phyloP scores from a whole-genome alignment of 768 basidiomycete species.

The Austroboletus eburneus region DNA sequence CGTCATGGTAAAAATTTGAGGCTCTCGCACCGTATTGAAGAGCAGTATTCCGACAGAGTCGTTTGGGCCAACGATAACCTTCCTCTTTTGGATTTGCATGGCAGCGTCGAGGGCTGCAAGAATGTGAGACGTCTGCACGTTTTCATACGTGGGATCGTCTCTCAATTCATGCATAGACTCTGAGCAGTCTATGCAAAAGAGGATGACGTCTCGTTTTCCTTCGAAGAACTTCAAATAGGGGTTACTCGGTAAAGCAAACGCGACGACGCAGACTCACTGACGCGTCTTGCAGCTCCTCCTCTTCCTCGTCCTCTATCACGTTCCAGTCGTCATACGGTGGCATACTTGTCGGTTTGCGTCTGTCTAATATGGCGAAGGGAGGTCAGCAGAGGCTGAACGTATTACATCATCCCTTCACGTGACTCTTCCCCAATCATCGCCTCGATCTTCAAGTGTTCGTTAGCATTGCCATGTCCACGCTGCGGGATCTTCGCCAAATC shows the following conservation, averaged over 20 bases:
- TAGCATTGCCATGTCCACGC: no score
- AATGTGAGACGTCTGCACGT: slow-evolving; percentile 69
- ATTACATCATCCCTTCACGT: slow-evolving; percentile 23
- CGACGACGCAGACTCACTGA: slow-evolving; percentile 41
- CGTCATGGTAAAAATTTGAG: not conserved
- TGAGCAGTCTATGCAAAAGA: slow-evolving; percentile 97
- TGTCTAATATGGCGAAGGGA: no score
- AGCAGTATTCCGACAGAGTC: slow-evolving; percentile 88
- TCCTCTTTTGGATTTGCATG: slow-evolving; percentile 83
- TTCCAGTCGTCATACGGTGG: slow-evolving; percentile 80
- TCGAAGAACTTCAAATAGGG: slow-evolving; percentile 53
- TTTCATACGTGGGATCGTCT: slow-evolving; percentile 62
- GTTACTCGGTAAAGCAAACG: slow-evolving; percentile 2
- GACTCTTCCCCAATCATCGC: slow-evolving; percentile 10
- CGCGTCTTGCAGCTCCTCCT: slow-evolving; percentile 72
- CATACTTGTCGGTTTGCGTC: slow-evolving; percentile 43
- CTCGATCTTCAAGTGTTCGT: no score
- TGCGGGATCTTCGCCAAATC: slow-evolving; percentile 33
- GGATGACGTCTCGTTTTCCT: slow-evolving; percentile 76
- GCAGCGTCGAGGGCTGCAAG: slow-evolving; percentile 79
- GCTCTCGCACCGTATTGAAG: slow-evolving; percentile 79
- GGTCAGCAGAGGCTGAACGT: slow-evolving; percentile 15
- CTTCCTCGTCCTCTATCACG: slow-evolving; percentile 72
- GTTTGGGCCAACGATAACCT: slow-evolving; percentile 83
- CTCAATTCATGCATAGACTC: slow-evolving; percentile 77